Base-by-base conservation (phyloP, 129 eudicot species). In the Flaveria trinervia region DNA sequence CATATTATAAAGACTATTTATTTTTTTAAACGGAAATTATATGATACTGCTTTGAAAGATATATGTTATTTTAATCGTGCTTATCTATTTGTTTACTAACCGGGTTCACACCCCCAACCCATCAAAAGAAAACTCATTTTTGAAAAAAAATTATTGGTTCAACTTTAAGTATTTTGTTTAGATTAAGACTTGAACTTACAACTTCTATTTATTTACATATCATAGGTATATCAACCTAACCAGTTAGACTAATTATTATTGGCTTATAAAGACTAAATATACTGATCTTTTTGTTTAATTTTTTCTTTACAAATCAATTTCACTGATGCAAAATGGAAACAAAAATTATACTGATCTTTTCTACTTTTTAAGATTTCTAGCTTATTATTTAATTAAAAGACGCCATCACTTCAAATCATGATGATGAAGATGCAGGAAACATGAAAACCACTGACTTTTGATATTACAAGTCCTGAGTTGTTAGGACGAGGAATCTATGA, bases 401-500 rank as follows among this genome's bases (percentile, higher is more conserved):
- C 16, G 73, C 73, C 48, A 3, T 1, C 14, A 20, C 39, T 33
- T 52, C 52, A 72, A 72, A 36, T 52, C 22, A 54, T 72, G 36
- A 72, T 55, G 36, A 73, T 39, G 51, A 39, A 33, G 9, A 8
- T 75, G 49, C 33, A 46, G 25, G 76, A 43, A 74, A 59, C 44
- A 74, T 74, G 78, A 25, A 61, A 44, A 1, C 71, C 70, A 75
- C 64, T 48, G 71, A 75, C 49, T 75, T 59, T 62, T 75, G 79
- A 75, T 62, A 46, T 64, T 25, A 75, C 79, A 62, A 75, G 36
- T 75, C 79, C 79, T 62, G 49, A 28, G 60, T 7, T 75, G 60
- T 57, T 60, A 74, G 70, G 79, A 75, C 71, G 79, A 75, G 79
- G 79, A 75, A 75, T 75, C 79, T 75, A 62, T 75, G 62, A 75